Base-by-base conservation (phyloP, 768 basidiomycete species). In the Panellus pusillus region DNA sequence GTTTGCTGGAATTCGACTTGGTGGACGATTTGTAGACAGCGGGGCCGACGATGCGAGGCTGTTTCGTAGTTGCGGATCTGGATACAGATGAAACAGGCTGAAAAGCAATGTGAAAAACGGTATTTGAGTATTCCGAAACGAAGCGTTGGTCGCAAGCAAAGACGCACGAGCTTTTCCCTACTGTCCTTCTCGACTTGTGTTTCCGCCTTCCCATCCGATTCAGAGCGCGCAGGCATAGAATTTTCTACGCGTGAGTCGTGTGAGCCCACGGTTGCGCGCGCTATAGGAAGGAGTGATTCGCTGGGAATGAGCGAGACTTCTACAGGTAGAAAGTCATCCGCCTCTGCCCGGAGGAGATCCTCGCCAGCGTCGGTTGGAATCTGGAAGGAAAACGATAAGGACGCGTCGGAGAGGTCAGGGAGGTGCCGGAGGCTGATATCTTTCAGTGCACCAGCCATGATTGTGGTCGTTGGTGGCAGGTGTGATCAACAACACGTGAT, bases 341-440 rank as follows among this genome's bases (percentile, higher is more conserved):
- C 72, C 51, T 84, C 78, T 41, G 74, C 71, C 8, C 68, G 67
- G 4, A 87, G 75, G 24, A 86, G 75, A 59, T 83, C 75, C 58
- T 82, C 79, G 14, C 74, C 77, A 7, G 66, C 61, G 8, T 69
- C 67, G 4, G 49, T 50, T 1, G 84, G 82, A 32, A 84, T 80
- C 64, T 83, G 79, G 64, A 83, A 80, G 1, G 81, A 81, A 56
- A 74, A 77, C 24, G 55, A 50, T 55, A 74, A 76, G 32, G 78
- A 80, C n/a, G 68, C 61, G 57, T 78, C 74, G 20, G 79, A 79
- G 46, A 76, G 63, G 56, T 85, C 81, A 37, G 82, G 82, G 24
- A 83, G 62, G 65, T 82, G 79, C 62, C 78, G 74, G 44, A 77
- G 66, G 51, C 80, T 85, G 18, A 80, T 66, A 47, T 75, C 74